Evolutionary conservation across 2,329 filamentous ascomycete species (phyloP).

Genomic region (Ambrosiella cleistominuta): DNA sequence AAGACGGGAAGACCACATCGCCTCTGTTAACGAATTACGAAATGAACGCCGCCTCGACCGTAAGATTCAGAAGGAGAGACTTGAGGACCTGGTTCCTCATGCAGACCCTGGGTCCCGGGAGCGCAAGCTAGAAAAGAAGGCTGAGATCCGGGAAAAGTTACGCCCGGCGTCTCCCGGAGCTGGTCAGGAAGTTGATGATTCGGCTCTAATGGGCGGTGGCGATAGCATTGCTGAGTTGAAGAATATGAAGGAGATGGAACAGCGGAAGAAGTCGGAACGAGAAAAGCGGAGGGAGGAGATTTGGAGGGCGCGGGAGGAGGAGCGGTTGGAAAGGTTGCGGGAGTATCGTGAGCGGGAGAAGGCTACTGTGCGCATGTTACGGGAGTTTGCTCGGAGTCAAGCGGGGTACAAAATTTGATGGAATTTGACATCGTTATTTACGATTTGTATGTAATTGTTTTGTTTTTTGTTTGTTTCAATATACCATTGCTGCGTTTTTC

Average conservation of each 20-base stretch:
- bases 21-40: slow-evolving; percentile 34
- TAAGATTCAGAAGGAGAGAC: slow-evolving; percentile 46
- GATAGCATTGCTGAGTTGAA: slow-evolving; percentile 51
- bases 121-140: slow-evolving; percentile 71
- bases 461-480: too few species aligned
- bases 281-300: slow-evolving; percentile 72
- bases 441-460: neutral
- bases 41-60: slow-evolving; percentile 47
- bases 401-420: slow-evolving; percentile 24
- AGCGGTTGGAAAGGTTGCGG: slow-evolving; percentile 59
- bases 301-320: slow-evolving; percentile 52
- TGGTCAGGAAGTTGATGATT: slow-evolving; percentile 46
- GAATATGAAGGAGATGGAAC: slow-evolving; percentile 43
- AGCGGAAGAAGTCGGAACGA: slow-evolving; percentile 64
- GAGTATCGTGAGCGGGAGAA: slow-evolving; percentile 63
- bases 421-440: neutral
- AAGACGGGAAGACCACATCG: slow-evolving; percentile 27
- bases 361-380: slow-evolving; percentile 66
- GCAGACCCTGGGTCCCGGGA: slow-evolving; percentile 71
- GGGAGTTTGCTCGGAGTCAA: slow-evolving; percentile 54
- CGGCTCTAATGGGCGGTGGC: slow-evolving; percentile 60
- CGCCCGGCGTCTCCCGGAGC: slow-evolving; percentile 46
- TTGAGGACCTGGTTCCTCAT: slow-evolving; percentile 69
- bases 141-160: slow-evolving; percentile 56
- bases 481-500: too few species aligned